These are phyloP conservation scores for Psilocybe azurescens DNA, from an alignment of 768 basidiomycete genomes.

Conservation along the genomic window DNA sequence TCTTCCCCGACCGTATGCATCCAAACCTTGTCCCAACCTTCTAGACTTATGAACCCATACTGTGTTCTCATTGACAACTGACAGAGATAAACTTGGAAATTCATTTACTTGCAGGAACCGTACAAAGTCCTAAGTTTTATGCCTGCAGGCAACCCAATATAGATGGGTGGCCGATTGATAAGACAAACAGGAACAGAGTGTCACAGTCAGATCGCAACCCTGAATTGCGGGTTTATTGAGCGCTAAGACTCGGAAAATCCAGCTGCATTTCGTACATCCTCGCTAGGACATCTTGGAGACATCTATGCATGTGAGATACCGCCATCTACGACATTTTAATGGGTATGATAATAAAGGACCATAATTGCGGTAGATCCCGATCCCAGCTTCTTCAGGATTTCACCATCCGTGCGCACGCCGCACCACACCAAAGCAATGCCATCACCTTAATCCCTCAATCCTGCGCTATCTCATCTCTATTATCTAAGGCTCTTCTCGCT, in stretches of 20 bases:
- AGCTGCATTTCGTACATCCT: background rate
- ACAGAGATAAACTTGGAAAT: constrained; percentile 19
- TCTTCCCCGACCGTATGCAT: constrained; percentile 3
- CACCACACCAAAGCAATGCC: constrained; percentile 25
- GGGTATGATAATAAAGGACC: constrained; percentile 4
- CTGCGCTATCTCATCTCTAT: constrained; percentile 18
- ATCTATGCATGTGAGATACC: background rate
- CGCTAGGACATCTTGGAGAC: background rate
- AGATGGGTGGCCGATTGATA: constrained; percentile 17
- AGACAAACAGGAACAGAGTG: constrained; percentile 18
- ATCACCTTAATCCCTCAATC: constrained; percentile 26
- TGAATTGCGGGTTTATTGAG: constrained; percentile 22
- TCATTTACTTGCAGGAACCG: constrained; percentile 3
- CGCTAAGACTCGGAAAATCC: constrained; percentile 22
- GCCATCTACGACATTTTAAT: constrained; percentile 3
- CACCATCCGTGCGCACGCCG: constrained; percentile 9
- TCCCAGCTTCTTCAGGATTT: constrained; percentile 23
- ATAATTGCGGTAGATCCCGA: constrained; percentile 31
- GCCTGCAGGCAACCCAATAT: constrained; percentile 11
- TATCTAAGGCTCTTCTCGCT: constrained; percentile 21
- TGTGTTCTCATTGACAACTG: constrained; percentile 14
- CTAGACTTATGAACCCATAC: constrained; percentile 1
- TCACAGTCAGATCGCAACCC: constrained; percentile 19
- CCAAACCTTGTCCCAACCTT: constrained; percentile 16
- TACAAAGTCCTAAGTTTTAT: background rate